phyloP scores from a whole-genome alignment of 805 yeast genomes.

The Hermanozyma aechmeae region DNA sequence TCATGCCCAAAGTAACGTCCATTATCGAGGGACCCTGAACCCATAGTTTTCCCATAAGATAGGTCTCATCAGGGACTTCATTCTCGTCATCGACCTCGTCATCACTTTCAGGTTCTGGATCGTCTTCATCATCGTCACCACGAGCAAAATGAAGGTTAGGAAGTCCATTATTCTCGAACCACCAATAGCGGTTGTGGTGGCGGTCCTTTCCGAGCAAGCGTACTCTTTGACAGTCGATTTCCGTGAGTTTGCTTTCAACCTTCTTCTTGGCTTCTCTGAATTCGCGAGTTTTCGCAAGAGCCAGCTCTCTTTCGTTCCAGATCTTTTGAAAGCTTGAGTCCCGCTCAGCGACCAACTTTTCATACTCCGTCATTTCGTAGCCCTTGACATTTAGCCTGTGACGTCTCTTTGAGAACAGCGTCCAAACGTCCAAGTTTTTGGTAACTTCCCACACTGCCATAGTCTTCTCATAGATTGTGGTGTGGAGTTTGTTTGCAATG shows the following conservation, averaged over 20 bases:
- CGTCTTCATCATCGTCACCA: constrained; percentile 28
- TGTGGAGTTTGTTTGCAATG: constrained; percentile 29
- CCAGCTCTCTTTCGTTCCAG: constrained; percentile 36
- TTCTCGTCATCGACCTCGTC: constrained; percentile 32
- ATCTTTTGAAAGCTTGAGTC: constrained; percentile 35
- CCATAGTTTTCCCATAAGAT: constrained; percentile 80
- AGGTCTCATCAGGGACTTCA: constrained; percentile 43
- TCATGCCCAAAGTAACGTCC: constrained; percentile 31
- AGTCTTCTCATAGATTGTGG: constrained; percentile 12
- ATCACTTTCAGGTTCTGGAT: constrained; percentile 17
- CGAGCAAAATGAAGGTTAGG: constrained; percentile 35
- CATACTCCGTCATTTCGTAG: constrained; percentile 34
- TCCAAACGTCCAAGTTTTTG: constrained; percentile 4
- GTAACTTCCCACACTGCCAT: constrained; percentile 10
- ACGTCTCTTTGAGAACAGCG: constrained; percentile 11
- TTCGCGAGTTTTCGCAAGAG: constrained; percentile 32
- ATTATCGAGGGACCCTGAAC: constrained; percentile 74
- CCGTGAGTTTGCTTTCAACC: constrained; percentile 54
- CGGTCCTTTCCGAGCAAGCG: constrained; percentile 75
- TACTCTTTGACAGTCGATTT: constrained; percentile 70
- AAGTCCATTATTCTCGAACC: constrained; percentile 85
- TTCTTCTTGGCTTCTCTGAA: constrained; percentile 39
- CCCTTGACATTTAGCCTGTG: constrained; percentile 18
- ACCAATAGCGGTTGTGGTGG: constrained; percentile 83
- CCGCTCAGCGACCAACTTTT: constrained; percentile 25